Base-by-base conservation (phyloP, 345 rosid genomes). In the Citrus maxima region DNA sequence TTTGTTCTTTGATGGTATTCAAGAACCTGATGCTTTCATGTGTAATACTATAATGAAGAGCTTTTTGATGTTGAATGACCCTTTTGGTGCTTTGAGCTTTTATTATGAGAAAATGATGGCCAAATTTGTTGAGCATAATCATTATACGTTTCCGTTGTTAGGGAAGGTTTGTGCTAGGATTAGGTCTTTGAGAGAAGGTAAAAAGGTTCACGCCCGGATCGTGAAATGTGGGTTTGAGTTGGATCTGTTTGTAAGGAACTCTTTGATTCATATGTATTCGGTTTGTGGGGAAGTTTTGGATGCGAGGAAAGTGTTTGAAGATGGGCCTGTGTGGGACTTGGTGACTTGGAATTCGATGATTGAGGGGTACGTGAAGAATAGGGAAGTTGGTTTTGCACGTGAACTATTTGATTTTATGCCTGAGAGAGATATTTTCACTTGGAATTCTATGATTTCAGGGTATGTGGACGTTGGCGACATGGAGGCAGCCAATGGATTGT, bases 361-460 rank as follows among this genome's bases (percentile, higher is more conserved):
- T 30, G 85, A 80, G 80, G 93, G 88, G 32, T 86, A 82, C 79
- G 85, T 80, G 72, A 88, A 85, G 82, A 80, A 83, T 65, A 81
- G 87, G 40, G 73, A 76, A 51, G 40, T 85, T 30, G 77, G 67
- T 80, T 25, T 67, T 79, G 97, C 93, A 3, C 89, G 91, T 24
- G 75, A 82, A 58, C 66, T 91, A 68, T 93, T 93, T 38, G 88
- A 88, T 72, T 85, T 78, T 40, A 89, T 90, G 91, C 55, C 74
- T 10, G 82, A 82, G 7, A 86, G 89, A 68, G 94, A 92, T 82
- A 61, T 62, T 76, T 83, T 87, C 28, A 87, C 88, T 6, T 92
- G 96, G 96, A 92, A 92, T 82, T 82, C 90, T 22, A 82, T 92
- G 87, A 81, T 92, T 56, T 67, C 85, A 7, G 96, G 93, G n/a